These are phyloP conservation scores for Pseudoscleropodium purum DNA, from an alignment of 225 moss, liverwort and hornwort species.

Conservation along the genomic window DNA sequence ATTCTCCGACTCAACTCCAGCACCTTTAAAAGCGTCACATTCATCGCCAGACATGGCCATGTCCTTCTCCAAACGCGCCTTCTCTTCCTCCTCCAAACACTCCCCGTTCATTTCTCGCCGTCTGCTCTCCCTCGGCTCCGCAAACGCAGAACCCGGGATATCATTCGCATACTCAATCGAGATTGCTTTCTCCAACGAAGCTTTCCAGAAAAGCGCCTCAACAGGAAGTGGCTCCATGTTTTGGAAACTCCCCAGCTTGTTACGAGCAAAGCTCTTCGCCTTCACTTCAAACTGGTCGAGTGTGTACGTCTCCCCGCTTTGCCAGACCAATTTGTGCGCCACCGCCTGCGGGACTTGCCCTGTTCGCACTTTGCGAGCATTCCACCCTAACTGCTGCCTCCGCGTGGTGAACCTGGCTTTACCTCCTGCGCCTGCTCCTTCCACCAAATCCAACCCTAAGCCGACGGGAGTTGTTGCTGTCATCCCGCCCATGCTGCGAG, in stretches of 20 bases:
- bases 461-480: neutral
- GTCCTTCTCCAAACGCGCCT: slow-evolving; percentile 6
- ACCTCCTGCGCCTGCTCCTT: slow-evolving; percentile 9
- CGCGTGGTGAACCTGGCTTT: slow-evolving; percentile 78
- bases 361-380: slow-evolving; percentile 48
- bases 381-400: slow-evolving; percentile 95
- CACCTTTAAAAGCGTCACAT: slow-evolving; percentile 5
- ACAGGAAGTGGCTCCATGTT: neutral
- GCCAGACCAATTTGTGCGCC: slow-evolving; percentile 91
- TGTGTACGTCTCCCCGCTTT: slow-evolving; percentile 89
- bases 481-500: slow-evolving; percentile 59
- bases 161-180: slow-evolving; percentile 92
- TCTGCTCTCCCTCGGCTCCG: slow-evolving; percentile 37
- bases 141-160: slow-evolving; percentile 90
- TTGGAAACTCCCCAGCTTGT: slow-evolving; percentile 62
- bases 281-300: slow-evolving; percentile 84
- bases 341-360: slow-evolving; percentile 56
- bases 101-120: slow-evolving; percentile 17
- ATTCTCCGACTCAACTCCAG: slow-evolving; percentile 35
- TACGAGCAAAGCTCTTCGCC: slow-evolving; percentile 65
- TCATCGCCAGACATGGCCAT: slow-evolving; percentile 16
- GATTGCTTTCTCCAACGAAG: slow-evolving; percentile 75
- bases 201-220: slow-evolving; percentile 71
- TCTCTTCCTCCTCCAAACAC: slow-evolving; percentile 25
- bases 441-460: slow-evolving; percentile 27